Conservation (phyloP, 164 flowering plant genomes). For the Pachysandra terminalis region DNA sequence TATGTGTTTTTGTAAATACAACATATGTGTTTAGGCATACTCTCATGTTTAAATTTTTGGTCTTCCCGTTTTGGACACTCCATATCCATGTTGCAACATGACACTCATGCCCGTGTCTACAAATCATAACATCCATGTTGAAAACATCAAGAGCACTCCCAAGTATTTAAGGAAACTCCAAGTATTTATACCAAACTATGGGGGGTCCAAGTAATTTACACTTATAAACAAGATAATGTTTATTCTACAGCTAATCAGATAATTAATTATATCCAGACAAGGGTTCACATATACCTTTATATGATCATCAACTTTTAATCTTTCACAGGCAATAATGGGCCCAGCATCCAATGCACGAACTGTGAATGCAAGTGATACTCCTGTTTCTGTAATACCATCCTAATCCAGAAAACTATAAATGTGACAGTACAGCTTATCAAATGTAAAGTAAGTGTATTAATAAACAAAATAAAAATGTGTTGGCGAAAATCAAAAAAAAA, state of each 20-base stretch:
- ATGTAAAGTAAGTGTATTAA: background rate
- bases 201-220: too few species aligned
- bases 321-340: slow-evolving; percentile 75
- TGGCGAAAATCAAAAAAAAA: background rate
- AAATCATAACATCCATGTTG: background rate
- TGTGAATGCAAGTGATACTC: slow-evolving; percentile 87
- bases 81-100: too few species aligned
- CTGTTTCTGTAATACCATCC: slow-evolving; percentile 97
- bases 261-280: background rate
- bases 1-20: too few species aligned
- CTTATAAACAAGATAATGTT: too few species aligned
- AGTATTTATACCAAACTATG: too few species aligned
- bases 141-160: too few species aligned
- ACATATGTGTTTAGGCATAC: too few species aligned
- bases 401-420: slow-evolving; percentile 19
- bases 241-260: background rate
- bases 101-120: background rate
- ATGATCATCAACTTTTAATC: slow-evolving; percentile 63
- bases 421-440: background rate
- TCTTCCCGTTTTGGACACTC: too few species aligned
- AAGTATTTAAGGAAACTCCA: too few species aligned
- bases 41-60: too few species aligned
- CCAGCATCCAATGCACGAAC: slow-evolving; percentile 95
- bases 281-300: slow-evolving; percentile 53
- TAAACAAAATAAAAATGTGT: background rate